These are phyloP conservation scores for Penicillium bovifimosum DNA, from an alignment of 495 filamentous ascomycete species.

Conservation along the genomic window DNA sequence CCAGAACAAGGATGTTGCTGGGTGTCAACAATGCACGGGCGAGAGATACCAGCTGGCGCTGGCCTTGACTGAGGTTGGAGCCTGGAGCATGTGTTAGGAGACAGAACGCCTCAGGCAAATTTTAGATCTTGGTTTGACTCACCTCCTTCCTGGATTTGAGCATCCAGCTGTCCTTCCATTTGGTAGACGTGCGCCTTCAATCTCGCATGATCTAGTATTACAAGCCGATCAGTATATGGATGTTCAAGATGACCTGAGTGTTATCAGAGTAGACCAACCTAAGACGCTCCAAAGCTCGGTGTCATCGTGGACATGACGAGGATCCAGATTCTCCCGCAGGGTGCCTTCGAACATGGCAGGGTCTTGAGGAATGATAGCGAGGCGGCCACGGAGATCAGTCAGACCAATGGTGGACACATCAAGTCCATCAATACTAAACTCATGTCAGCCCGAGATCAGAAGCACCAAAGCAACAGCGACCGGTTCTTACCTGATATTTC, in stretches of 20 bases:
- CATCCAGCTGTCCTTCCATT: conserved; percentile 89
- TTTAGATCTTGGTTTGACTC: conserved; percentile 30
- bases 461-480: not conserved
- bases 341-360: conserved; percentile 96
- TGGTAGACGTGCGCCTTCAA: conserved; percentile 83
- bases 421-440: conserved; percentile 66
- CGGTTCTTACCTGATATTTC: conserved; percentile 57
- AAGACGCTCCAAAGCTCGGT: conserved; percentile 97
- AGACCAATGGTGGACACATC: conserved; percentile 89
- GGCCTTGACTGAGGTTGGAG: conserved; percentile 55
- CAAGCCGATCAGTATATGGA: conserved; percentile 9
- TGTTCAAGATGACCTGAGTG: no score
- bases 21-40: conserved; percentile 91
- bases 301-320: conserved; percentile 90
- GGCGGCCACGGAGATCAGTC: conserved; percentile 77
- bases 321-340: conserved; percentile 93
- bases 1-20: conserved; percentile 93
- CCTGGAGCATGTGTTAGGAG: conserved; percentile 28
- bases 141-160: conserved; percentile 90
- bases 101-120: conserved; percentile 2
- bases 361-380: conserved; percentile 98
- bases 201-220: conserved; percentile 73
- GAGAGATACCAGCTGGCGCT: conserved; percentile 88
- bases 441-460: conserved; percentile 14
- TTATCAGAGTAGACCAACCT: conserved; percentile 48